Evolutionary conservation across 805 yeast species (phyloP), one percentile per base, ranked within the genome.

Genomic region (Cephaloascus fragrans): DNA sequence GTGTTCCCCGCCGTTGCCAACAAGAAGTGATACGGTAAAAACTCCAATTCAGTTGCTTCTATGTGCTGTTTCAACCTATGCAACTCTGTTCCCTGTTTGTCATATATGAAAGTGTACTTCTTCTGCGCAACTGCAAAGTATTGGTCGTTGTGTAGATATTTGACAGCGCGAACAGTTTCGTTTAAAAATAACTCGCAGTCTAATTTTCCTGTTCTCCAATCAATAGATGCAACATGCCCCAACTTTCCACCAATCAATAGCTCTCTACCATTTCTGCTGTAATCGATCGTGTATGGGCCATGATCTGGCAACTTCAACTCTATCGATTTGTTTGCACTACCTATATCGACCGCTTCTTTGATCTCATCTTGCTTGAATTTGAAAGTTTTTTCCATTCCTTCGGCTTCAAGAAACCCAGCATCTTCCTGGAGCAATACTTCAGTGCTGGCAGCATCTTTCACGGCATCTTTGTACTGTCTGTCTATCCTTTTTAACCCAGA

Each of bases 101-200:
- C 96, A 58, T 93, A 93, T 29, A 93, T 84, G 56, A 82, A 93
- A 0, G 93, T 84, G 59, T 90, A 86, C 57, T 87, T 89, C 62
- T 88, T 89, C 62, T 93, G 99, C 2, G 99, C 97, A 15, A 81
- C 96, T 0, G 99, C 99, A 64, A 86, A 88, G 59, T 69, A 88
- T 59, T 88, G 96, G 54, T 89, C 94, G 53, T 83, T 88, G 52
- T 90, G 97, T 44, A 93, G 67, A 61, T 83, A 88, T 52, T 88
- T 84, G 19, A 89, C 96, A 2, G 89, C 93, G 52, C 85, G 75
- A 9, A 89, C 86, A 0, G 97, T 87, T 61, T 93, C 99, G 51
- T 83, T 80, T 18, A 93, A 64, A 52, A 85, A 77, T 39, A 93
- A 58, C 57, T 93, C 99, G 34, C 94, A 79, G 44, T 78, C 81